Base-by-base conservation (phyloP, 116 monocot genomes). In the Zostera marina region DNA sequence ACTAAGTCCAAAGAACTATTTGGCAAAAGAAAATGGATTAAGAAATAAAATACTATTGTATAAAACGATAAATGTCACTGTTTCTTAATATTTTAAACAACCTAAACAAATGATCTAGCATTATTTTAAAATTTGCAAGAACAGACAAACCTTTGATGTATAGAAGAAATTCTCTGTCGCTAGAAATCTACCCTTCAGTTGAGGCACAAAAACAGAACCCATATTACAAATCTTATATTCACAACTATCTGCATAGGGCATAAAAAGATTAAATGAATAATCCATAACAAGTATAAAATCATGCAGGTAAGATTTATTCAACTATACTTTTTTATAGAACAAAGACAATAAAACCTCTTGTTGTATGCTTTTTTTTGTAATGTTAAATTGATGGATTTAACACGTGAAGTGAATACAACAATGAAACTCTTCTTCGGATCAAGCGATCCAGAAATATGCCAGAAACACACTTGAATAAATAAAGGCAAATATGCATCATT, bases 161-260 rank as follows among this genome's bases (percentile, higher is more conserved):
- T 75, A 84, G 56, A 79, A 94, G 76, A 94, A 94, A 69, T 94
- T 94, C 68, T 94, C 94, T 25, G 88, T 94, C 51, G 88, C 94
- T 55, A 94, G 54, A 58, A 94, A 84, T 42, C 56, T 77, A 23
- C 94, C 94, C 66, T 60, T 72, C 19, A 94, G 71, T 42, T 81
- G 66, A 59, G 94, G 88, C 54, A 94, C 58, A 53, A 75, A 88
- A 57, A 55, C 53, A 52, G 83, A 77, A 45, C 88, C 88, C 42
- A 84, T 40, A 21, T 54, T 73, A 59, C 92, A 92, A 43, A 52
- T 53, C 32, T 74, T 54, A 63, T 79, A 69, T 11, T 16, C 14
- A 54, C 92, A 92, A 41, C 74, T 70, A 61, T 76, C 87, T 87
- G 74, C 54, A 81, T 11, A 59, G 49, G 54, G 21, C 22, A 69